These are phyloP conservation scores for Diaporthe nobilis DNA, from an alignment of 2,329 filamentous ascomycete species.

Conservation along the genomic window DNA sequence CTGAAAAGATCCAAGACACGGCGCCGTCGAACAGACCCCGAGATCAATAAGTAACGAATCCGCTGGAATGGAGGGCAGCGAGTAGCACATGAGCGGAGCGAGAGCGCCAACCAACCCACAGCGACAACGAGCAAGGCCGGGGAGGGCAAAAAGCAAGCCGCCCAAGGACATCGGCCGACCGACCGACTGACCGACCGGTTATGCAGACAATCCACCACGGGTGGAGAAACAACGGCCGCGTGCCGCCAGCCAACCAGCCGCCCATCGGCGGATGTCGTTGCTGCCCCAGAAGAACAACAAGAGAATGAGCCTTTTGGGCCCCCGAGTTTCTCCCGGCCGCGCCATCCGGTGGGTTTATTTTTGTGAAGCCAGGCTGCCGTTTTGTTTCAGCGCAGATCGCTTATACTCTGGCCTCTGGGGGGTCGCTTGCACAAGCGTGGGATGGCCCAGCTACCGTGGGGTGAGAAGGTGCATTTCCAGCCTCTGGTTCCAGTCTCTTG, in stretches of 20 bases:
- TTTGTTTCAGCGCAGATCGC: neutral
- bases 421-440: neutral
- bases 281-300: neutral
- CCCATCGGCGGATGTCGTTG: slow-evolving; percentile 12
- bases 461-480: neutral
- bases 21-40: neutral
- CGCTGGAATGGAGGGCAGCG: neutral
- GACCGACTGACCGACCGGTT: slow-evolving; percentile 7
- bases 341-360: neutral
- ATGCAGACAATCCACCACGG: slow-evolving; percentile 10
- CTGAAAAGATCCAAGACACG: neutral
- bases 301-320: neutral
- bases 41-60: neutral
- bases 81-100: neutral
- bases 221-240: slow-evolving; percentile 15
- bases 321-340: neutral
- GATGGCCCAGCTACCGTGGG: neutral
- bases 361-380: slow-evolving; percentile 1
- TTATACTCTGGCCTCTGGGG: neutral
- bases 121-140: neutral
- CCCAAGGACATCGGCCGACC: neutral
- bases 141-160: neutral
- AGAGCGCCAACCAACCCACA: neutral
- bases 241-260: slow-evolving; percentile 20
- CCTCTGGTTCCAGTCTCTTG: neutral